Percentiles rank a stretch among this genome's conserved stretches.
Conservation (phyloP, 1,284 basidiomycete genomes). For the Fomes fomentarius region DNA sequence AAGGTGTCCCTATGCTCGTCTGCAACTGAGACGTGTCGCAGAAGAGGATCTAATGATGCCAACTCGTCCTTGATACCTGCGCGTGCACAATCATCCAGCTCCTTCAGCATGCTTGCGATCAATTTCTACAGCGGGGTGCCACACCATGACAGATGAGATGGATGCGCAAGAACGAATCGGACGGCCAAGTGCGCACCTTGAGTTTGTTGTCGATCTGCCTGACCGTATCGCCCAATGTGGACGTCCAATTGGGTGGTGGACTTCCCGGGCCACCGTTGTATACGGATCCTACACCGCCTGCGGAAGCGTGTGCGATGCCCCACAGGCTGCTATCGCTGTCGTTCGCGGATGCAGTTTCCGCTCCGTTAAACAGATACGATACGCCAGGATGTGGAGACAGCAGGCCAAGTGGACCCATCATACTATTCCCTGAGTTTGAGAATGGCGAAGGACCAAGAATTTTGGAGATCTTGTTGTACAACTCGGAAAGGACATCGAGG, state of each 20-base stretch:
- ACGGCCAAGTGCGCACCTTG: slow-evolving; percentile 56
- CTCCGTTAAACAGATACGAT: slow-evolving; percentile 70
- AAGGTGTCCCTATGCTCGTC: slow-evolving; percentile 30
- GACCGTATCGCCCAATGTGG: slow-evolving; percentile 69
- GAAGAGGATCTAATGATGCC: slow-evolving; percentile 74
- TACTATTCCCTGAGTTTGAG: slow-evolving; percentile 63
- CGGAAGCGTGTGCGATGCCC: slow-evolving; percentile 70
- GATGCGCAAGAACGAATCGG: background rate
- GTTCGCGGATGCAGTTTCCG: slow-evolving; percentile 33
- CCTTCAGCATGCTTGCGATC: slow-evolving; percentile 72
- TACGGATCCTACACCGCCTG: slow-evolving; percentile 27
- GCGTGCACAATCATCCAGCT: slow-evolving; percentile 80
- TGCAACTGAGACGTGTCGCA: slow-evolving; percentile 53
- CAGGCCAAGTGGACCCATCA: slow-evolving; percentile 76
- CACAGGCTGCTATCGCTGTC: slow-evolving; percentile 62
- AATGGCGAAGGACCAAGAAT: slow-evolving; percentile 79
- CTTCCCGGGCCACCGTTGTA: slow-evolving; percentile 46
- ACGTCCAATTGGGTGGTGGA: slow-evolving; percentile 63
- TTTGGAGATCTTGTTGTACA: slow-evolving; percentile 83
- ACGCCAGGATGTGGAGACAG: slow-evolving; percentile 78
- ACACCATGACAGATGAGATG: slow-evolving; percentile 6
- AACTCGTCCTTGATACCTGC: slow-evolving; percentile 82
- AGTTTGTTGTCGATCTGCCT: slow-evolving; percentile 81
- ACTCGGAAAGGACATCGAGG: slow-evolving; percentile 84
- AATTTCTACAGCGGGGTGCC: slow-evolving; percentile 64